Percentiles rank a stretch among this genome's conserved stretches.
These are phyloP conservation scores for Suillus tomentosus DNA, from an alignment of 768 basidiomycete genomes.

Conservation along the genomic window DNA sequence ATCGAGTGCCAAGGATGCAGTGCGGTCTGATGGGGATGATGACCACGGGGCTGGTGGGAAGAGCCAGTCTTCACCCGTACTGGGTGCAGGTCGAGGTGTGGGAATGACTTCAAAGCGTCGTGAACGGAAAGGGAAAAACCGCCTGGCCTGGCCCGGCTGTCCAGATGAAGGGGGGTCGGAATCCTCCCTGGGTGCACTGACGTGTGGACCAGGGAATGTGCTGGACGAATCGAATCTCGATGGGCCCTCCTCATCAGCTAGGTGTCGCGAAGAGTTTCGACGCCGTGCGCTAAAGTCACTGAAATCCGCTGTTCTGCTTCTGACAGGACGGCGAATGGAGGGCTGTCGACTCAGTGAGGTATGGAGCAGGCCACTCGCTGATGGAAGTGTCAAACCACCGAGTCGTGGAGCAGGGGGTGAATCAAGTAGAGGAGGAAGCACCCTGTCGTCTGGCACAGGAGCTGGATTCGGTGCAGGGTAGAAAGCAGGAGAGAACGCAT, in stretches of 20 bases:
- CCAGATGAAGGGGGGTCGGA: slow-evolving; percentile 11
- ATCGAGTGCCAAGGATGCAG: slow-evolving; percentile 19
- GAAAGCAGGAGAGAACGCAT: slow-evolving; percentile 21
- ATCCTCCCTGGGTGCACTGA: slow-evolving; percentile 11
- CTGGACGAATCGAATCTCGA: slow-evolving; percentile 13
- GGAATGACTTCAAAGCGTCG: slow-evolving; percentile 45
- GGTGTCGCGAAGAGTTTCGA: slow-evolving; percentile 48
- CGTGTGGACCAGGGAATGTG: slow-evolving; percentile 12
- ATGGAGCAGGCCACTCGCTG: slow-evolving; percentile 27
- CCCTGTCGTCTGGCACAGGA: slow-evolving; percentile 31
- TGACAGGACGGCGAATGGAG: slow-evolving; percentile 59
- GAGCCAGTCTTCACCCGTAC: slow-evolving; percentile 33
- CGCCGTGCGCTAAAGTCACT: slow-evolving; percentile 71
- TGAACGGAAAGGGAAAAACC: slow-evolving; percentile 59
- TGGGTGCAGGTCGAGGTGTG: slow-evolving; percentile 32
- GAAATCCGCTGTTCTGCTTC: slow-evolving; percentile 64
- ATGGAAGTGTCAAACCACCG: slow-evolving; percentile 22
- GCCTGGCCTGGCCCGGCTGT: slow-evolving; percentile 38
- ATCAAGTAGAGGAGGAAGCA: slow-evolving; percentile 33
- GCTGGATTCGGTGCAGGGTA: slow-evolving; percentile 31
- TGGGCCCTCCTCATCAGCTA: slow-evolving; percentile 31
- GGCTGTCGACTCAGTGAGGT: slow-evolving; percentile 53
- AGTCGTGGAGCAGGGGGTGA: slow-evolving; percentile 25
- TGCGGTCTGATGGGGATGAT: slow-evolving; percentile 21
- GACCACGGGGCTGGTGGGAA: slow-evolving; percentile 31